Base-by-base conservation (phyloP, 805 yeast genomes). In the Lachancea lanzarotensis region DNA sequence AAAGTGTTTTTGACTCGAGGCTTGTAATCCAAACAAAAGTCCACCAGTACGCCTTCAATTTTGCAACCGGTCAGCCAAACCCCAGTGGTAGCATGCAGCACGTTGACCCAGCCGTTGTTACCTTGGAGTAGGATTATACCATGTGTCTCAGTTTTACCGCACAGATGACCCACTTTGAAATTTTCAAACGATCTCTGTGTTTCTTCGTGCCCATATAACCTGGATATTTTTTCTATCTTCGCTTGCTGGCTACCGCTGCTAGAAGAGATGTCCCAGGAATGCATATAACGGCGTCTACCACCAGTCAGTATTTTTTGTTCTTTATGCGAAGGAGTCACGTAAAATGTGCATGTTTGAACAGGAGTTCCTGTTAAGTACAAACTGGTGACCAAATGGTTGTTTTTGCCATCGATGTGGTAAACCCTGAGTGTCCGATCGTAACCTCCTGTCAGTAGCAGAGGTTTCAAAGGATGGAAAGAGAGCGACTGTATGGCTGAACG, bases 221-320 rank as follows among this genome's bases (percentile, higher is more conserved):
- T 78, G 43, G 85, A 78, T 34, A 93, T 79, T 66, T 90, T 93
- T 52, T 89, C 95, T 36, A 89, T 79, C 16, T 70, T 72, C 1
- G 66, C 60, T 17, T 52, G 44, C n/a, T 50, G 39, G 6, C 51
- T 45, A 11, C 52, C 46, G n/a, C 31, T 15, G 31, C 48, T 46
- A 12, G 50, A 40, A 13, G 79, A 78, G 41, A 93, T 71, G 63
- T 89, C 90, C 96, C 98, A 90, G 40, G 88, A 81, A 67, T 84
- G 87, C 87, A 93, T 82, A 61, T 82, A 90, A 46, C 86, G 75
- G 69, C 98, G 79, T 68, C 97, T 79, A 48, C 98, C 98, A 49
- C 84, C 95, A 2, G 95, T 85, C 59, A 78, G 82, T 9, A 91
- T 49, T 70, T 68, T 53, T 72, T 69, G 57, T 70, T 74, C 50